phyloP scores from a whole-genome alignment of 352 stramenopile species.

The Elongisporangium undulatum region DNA sequence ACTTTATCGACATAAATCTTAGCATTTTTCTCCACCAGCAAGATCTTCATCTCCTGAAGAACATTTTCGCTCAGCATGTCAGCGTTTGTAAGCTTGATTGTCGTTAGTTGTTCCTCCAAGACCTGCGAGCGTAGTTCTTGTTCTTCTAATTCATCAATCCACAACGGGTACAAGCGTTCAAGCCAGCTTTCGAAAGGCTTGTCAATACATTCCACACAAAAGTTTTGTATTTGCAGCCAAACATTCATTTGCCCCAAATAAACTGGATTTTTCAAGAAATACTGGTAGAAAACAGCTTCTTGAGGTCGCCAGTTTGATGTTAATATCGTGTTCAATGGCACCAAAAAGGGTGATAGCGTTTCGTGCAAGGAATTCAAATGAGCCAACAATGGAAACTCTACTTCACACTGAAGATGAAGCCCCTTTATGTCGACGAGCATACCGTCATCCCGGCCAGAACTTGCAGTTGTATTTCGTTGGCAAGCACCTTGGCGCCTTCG shows the following conservation, averaged over 20 bases:
- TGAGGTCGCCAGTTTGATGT: conserved; percentile 54
- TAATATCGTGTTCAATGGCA: conserved; percentile 17
- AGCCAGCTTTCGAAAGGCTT: conserved; percentile 63
- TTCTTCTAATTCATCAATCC: conserved; percentile 65
- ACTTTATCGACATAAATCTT: conserved; percentile 57
- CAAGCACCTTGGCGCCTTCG: conserved; percentile 33
- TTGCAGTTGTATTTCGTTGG: conserved; percentile 6
- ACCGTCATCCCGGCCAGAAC: conserved; percentile 21
- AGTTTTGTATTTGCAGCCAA: conserved; percentile 45
- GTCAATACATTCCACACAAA: conserved; percentile 42
- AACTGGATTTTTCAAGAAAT: conserved; percentile 44
- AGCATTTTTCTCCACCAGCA: conserved; percentile 53
- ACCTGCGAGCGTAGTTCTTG: conserved; percentile 56
- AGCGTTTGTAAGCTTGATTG: conserved; percentile 50
- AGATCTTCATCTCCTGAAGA: conserved; percentile 38
- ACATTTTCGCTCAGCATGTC: conserved; percentile 32
- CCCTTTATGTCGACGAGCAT: conserved; percentile 55
- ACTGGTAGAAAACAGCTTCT: conserved; percentile 51
- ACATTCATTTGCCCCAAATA: conserved; percentile 24
- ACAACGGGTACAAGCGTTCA: conserved; percentile 61
- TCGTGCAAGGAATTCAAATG: conserved; percentile 20
- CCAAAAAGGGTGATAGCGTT: conserved; percentile 25
- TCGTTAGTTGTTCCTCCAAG: conserved; percentile 54
- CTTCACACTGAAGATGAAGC: conserved; percentile 27
- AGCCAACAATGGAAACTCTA: conserved; percentile 29